Conservation (phyloP, 2,329 filamentous ascomycete genomes). For the Tolypocladium tropicale region DNA sequence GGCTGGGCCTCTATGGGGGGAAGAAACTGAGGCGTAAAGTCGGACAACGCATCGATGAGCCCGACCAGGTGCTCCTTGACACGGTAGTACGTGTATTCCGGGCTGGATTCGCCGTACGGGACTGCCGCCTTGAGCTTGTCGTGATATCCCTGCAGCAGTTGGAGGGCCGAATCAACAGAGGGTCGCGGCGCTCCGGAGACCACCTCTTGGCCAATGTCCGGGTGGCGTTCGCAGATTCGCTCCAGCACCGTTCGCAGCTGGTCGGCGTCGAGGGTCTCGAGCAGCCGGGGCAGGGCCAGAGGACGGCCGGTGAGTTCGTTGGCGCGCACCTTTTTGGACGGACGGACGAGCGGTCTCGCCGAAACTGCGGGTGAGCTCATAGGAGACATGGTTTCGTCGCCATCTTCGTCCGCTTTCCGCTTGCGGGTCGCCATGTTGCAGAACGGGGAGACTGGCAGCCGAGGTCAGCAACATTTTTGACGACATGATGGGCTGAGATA, state of each 20-base stretch:
- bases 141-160: conserved; percentile 76
- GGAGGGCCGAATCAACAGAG: conserved; percentile 67
- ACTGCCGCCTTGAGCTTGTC: conserved; percentile 67
- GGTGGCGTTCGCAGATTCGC: conserved; percentile 82
- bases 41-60: conserved; percentile 79
- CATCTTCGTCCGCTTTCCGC: conserved; percentile 76
- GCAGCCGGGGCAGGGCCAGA: conserved; percentile 56
- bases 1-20: conserved; percentile 81
- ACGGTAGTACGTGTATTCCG: conserved; percentile 91
- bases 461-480: conserved; percentile 10
- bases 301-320: conserved; percentile 56
- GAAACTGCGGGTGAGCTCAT: conserved; percentile 68
- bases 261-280: conserved; percentile 83
- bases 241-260: conserved; percentile 81
- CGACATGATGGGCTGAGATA: neutral
- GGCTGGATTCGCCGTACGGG: conserved; percentile 74
- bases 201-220: conserved; percentile 76
- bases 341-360: conserved; percentile 55
- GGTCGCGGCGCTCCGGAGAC: conserved; percentile 78
- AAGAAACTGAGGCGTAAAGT: conserved; percentile 92
- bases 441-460: conserved; percentile 31
- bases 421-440: conserved; percentile 53
- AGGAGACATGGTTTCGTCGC: conserved; percentile 84
- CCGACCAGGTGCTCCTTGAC: conserved; percentile 72
- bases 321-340: conserved; percentile 51